Evolutionary conservation across 257 asterid species (phyloP), one percentile per base, ranked within the genome.

Genomic region (Solanum dulcamara): DNA sequence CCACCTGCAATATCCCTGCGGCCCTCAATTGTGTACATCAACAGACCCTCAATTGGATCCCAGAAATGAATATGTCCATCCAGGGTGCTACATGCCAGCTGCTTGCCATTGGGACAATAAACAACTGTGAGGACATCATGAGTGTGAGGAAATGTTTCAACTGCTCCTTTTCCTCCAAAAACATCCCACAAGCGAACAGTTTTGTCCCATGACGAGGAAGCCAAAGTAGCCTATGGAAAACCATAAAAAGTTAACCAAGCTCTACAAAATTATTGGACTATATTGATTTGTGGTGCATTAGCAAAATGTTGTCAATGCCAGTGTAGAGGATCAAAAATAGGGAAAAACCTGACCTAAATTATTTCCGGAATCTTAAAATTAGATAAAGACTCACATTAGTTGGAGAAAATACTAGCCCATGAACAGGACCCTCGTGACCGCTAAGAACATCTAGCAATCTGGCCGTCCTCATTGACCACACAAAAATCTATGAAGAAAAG

Each of bases 391-490:
- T 93, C 86, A 97, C 99, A 88, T 87, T 92, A 72, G 93, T 85
- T 40, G 99, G 99, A 88, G 98, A 97, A 89, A 97, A 97, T 94
- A 94, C 91, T 84, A 97, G 89, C 81, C 98, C 99, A 88, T 95
- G 99, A 83, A 97, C 99, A 84, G 99, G 99, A 86, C 97, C 99
- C 89, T 94, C 97, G 57, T 97, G 99, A 67, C 99, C 98, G 22
- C 99, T 97, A 85, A 97, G 98, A 91, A 94, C 92, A 55, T 97
- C 99, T 90, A 97, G 87, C 72, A 97, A 86, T 87, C 98, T 91
- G 66, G 97, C 98, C 2, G 98, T 95, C 93, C 94, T 97, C 99
- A 97, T 97, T 80, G 99, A 97, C 99, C 99, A 97, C 83, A 95
- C 98, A 90, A 90, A 97, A 87, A 95, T 92, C 99, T 97, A 88